Conservation (phyloP, 805 yeast genomes). For the Diddensiella caesifluorescens region DNA sequence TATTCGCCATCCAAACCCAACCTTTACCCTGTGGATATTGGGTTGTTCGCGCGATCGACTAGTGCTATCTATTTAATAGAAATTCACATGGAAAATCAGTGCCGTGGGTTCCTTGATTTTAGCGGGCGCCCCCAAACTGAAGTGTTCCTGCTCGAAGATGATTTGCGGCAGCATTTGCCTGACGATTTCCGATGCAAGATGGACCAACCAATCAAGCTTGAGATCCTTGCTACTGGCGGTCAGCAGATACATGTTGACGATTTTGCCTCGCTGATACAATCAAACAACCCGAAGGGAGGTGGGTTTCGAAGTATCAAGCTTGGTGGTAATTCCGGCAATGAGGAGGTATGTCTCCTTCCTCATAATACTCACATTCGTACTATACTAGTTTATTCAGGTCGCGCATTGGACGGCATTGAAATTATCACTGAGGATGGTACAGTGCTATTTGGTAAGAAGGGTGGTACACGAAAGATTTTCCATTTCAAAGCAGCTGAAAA, state of each 20-base stretch:
- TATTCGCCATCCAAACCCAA: conserved; percentile 39
- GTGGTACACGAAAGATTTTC: conserved; percentile 44
- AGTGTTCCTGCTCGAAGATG: conserved; percentile 44
- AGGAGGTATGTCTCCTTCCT: conserved; percentile 27
- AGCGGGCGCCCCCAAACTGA: conserved; percentile 57
- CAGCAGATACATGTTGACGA: conserved; percentile 51
- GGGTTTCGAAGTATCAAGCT: conserved; percentile 18
- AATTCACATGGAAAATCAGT: conserved; percentile 50
- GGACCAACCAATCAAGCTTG: conserved; percentile 42
- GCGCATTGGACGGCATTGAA: conserved; percentile 77
- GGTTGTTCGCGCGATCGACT: conserved; percentile 45
- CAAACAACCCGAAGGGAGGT: conserved; percentile 5
- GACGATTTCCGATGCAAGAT: conserved; percentile 26
- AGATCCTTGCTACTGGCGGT: conserved; percentile 55
- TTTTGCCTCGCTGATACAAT: conserved; percentile 34
- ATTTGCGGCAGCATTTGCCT: conserved; percentile 39
- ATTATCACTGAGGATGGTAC: conserved; percentile 36
- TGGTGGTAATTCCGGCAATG: conserved; percentile 28
- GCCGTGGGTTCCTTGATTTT: conserved; percentile 56
- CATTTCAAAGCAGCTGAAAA: conserved; percentile 52
- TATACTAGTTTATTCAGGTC: conserved; percentile 66
- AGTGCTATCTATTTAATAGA: conserved; percentile 76
- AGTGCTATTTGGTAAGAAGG: conserved; percentile 34
- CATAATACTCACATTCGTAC: conserved; percentile 34
- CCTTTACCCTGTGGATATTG: conserved; percentile 43